These are phyloP conservation scores for Colletotrichum sp. DNA, from an alignment of 2,329 filamentous ascomycete genomes.

Conservation along the genomic window DNA sequence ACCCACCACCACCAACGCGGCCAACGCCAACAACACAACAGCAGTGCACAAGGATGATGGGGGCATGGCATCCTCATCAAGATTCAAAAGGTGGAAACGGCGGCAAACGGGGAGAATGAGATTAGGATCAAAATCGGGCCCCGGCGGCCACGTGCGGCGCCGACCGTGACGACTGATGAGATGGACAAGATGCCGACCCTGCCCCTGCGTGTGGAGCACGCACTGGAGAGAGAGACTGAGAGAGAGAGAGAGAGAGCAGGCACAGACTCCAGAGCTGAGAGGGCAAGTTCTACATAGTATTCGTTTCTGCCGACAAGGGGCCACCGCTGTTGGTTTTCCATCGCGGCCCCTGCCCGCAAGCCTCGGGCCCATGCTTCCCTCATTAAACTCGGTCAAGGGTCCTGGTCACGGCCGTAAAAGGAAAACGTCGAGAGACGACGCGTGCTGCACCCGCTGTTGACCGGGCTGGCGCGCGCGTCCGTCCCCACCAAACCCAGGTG, in stretches of 20 bases:
- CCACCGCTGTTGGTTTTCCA: not conserved
- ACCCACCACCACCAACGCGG: not conserved
- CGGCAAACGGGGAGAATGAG: conserved; percentile 23
- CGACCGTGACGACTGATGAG: conserved; percentile 13
- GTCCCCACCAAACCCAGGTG: not conserved
- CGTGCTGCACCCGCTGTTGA: not conserved
- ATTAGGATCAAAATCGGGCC: conserved; percentile 29
- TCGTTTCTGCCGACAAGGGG: conserved; percentile 3
- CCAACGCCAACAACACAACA: not conserved
- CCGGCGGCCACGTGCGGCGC: conserved; percentile 33
- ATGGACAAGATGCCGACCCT: conserved; percentile 11
- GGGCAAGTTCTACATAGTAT: not conserved
- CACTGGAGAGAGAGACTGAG: not conserved
- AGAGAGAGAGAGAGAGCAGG: not conserved
- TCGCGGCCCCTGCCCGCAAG: conserved; percentile 8
- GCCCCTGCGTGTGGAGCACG: conserved; percentile 6
- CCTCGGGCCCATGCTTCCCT: not conserved
- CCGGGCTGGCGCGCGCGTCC: conserved; percentile 5
- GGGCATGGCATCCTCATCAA: not conserved
- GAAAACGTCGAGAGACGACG: not conserved
- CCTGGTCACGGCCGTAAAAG: conserved; percentile 7
- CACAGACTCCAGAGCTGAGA: not conserved
- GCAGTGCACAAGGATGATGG: not conserved
- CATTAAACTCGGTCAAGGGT: conserved; percentile 17
- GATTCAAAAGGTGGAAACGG: not conserved